Evolutionary conservation across 345 rosid genomes (phyloP).

Genomic region (Syzygium aromaticum): DNA sequence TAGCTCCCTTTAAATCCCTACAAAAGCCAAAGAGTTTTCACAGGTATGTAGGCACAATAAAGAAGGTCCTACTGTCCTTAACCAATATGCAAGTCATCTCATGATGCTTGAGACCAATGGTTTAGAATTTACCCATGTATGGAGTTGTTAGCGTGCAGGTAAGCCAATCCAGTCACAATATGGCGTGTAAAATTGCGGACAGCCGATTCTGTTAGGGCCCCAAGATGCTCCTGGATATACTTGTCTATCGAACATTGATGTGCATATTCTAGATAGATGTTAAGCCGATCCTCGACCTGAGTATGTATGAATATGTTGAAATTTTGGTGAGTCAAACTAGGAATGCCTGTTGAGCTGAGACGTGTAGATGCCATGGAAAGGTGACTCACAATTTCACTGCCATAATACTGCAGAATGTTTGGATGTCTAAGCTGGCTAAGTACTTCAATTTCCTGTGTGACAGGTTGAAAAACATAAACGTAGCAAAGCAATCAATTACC

Average conservation of each 20-base stretch:
- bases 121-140: background rate
- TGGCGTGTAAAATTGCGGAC: constrained; percentile 2
- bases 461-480: background rate
- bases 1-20: constrained; percentile 90
- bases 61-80: background rate
- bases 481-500: background rate
- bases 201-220: background rate
- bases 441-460: background rate
- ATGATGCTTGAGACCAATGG: background rate
- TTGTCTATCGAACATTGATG: constrained; percentile 3
- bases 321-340: background rate
- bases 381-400: background rate
- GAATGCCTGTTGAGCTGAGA: background rate
- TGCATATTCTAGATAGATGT: background rate
- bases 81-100: background rate
- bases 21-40: background rate
- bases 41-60: background rate
- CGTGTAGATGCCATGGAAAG: background rate
- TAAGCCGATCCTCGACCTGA: background rate
- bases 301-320: background rate
- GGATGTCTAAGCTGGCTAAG: background rate
- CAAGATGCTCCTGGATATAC: background rate
- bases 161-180: constrained; percentile 8
- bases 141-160: background rate
- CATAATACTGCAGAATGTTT: background rate